phyloP scores from a whole-genome alignment of 441 rosid genomes.

The Aleurites moluccanus region DNA sequence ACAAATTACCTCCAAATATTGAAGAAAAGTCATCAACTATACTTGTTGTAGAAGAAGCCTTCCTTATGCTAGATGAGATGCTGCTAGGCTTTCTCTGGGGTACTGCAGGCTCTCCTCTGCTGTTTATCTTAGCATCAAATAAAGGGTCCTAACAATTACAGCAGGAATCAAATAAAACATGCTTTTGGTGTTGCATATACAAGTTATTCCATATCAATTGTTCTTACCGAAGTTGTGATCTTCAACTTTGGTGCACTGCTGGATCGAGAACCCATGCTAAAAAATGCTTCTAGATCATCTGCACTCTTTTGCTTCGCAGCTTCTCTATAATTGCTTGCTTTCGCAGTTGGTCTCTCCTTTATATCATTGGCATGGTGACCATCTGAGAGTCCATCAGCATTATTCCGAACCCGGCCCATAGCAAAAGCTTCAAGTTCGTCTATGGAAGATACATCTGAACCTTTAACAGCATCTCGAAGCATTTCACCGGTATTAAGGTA shows the following conservation, averaged over 20 bases:
- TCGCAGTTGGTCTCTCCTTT: slow-evolving; percentile 25
- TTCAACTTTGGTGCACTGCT: slow-evolving; percentile 75
- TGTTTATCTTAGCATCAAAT: slow-evolving; percentile 35
- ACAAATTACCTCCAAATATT: slow-evolving; percentile 62
- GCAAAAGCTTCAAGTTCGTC: slow-evolving; percentile 84
- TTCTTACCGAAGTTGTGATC: slow-evolving; percentile 50
- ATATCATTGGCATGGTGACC: slow-evolving; percentile 32
- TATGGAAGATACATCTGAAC: slow-evolving; percentile 47
- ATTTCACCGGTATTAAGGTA: slow-evolving; percentile 16
- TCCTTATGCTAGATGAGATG: slow-evolving; percentile 47
- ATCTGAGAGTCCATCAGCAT: slow-evolving; percentile 31
- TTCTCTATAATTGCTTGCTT: slow-evolving; percentile 50
- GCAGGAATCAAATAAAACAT: slow-evolving; percentile 24
- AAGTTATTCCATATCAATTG: slow-evolving; percentile 10
- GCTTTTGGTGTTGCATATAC: slow-evolving; percentile 1
- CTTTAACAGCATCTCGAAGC: slow-evolving; percentile 47
- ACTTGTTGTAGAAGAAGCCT: slow-evolving; percentile 55
- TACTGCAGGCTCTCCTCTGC: slow-evolving; percentile 36
- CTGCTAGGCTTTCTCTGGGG: slow-evolving; percentile 44
- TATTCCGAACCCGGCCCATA: slow-evolving; percentile 46
- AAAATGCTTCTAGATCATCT: slow-evolving; percentile 70
- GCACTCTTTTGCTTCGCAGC: slow-evolving; percentile 45
- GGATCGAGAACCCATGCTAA: slow-evolving; percentile 51
- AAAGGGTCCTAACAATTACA: slow-evolving; percentile 40
- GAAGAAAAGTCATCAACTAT: slow-evolving; percentile 65